phyloP scores from a whole-genome alignment of 2,329 filamentous ascomycete species.

The Ophiostoma sp. region DNA sequence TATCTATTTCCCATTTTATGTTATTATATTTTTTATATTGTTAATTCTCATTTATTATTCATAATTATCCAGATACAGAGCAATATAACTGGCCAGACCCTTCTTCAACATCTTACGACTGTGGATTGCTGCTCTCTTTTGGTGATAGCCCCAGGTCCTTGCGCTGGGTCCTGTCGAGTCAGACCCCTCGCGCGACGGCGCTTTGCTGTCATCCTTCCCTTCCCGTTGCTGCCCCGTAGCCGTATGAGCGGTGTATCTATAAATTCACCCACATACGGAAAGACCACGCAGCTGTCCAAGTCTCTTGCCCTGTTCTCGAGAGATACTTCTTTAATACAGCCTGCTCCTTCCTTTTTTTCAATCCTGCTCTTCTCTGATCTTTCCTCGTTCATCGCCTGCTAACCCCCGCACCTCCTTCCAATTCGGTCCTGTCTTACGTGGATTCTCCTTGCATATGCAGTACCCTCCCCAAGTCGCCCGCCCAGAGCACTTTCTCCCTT shows the following conservation, averaged over 20 bases:
- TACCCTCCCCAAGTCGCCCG: not conserved
- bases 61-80: not conserved
- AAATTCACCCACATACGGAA: not conserved
- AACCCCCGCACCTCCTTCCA: not conserved
- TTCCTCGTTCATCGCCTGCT: not conserved
- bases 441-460: conserved; percentile 6
- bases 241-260: conserved; percentile 10
- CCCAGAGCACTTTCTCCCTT: conserved; percentile 9
- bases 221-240: not conserved
- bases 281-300: not conserved
- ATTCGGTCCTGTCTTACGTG: not conserved
- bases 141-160: not conserved
- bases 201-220: not conserved
- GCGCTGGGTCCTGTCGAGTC: not conserved
- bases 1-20: too few species aligned
- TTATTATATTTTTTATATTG: not conserved
- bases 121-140: conserved; percentile 6
- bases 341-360: not conserved
- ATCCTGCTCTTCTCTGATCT: not conserved
- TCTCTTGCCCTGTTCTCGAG: not conserved
- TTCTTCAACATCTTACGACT: conserved; percentile 11
- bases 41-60: too few species aligned
- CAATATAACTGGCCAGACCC: not conserved
- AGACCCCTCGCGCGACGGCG: not conserved
- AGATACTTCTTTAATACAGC: not conserved